Percentiles rank a stretch among this genome's conserved stretches.
phyloP scores from a whole-genome alignment of 2,329 filamentous ascomycete genomes.

The Fusarium annulatum region DNA sequence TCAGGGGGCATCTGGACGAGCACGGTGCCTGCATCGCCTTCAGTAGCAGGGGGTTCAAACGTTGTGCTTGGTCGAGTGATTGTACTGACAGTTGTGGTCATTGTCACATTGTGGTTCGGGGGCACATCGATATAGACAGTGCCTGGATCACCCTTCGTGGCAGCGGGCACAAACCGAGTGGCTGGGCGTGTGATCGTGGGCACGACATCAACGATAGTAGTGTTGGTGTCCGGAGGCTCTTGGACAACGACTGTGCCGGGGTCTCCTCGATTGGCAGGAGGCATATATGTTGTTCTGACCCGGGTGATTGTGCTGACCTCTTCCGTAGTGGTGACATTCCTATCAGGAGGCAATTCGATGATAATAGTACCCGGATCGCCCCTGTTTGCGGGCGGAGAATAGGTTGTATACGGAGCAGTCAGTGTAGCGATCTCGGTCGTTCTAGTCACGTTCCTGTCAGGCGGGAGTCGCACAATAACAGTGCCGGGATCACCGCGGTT shows the following conservation, averaged over 20 bases:
- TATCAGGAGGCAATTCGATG: constrained; percentile 18
- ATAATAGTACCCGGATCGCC: constrained; percentile 25
- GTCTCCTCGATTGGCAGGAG: constrained; percentile 15
- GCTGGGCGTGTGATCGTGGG: constrained; percentile 14
- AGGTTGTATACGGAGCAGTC: constrained; percentile 8
- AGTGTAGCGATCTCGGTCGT: constrained; percentile 3
- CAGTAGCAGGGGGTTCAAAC: constrained; percentile 9
- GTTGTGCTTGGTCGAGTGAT: constrained; percentile 25
- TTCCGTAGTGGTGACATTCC: constrained; percentile 18
- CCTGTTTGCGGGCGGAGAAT: constrained; percentile 6
- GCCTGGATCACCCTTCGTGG: constrained; percentile 13
- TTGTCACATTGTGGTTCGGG: constrained; percentile 21
- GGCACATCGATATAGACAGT: constrained; percentile 25
- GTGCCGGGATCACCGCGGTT: constrained; percentile 16
- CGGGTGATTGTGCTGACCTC: not conserved
- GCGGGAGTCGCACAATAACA: constrained; percentile 11
- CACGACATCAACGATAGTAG: constrained; percentile 15
- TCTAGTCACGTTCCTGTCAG: constrained; percentile 16
- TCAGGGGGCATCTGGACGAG: constrained; percentile 21
- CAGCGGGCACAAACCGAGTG: constrained; percentile 9
- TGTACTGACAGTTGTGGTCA: constrained; percentile 21
- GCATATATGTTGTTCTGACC: constrained; percentile 1
- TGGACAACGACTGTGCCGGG: constrained; percentile 26
- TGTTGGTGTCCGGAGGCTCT: constrained; percentile 16
- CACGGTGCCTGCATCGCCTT: constrained; percentile 21